Conservation (phyloP, 345 rosid genomes). For the Salix dunnii region DNA sequence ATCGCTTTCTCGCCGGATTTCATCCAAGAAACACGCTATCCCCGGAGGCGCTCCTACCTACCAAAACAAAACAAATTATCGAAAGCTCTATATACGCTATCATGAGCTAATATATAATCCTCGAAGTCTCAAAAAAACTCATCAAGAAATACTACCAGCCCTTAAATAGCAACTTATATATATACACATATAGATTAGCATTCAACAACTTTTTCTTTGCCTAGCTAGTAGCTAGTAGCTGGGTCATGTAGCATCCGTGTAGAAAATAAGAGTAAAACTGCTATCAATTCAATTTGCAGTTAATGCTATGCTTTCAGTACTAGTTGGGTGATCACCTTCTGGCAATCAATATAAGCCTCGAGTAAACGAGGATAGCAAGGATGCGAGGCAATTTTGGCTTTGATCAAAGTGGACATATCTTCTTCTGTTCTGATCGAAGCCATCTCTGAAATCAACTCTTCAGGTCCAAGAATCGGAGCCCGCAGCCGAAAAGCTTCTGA, state of each 20-base stretch:
- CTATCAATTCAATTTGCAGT: not conserved
- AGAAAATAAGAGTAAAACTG: not conserved
- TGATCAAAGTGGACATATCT: slow-evolving; percentile 43
- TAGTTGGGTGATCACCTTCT: slow-evolving; percentile 55
- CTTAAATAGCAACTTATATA: too few species aligned
- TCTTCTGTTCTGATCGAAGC: slow-evolving; percentile 57
- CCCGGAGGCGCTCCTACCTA: slow-evolving; percentile 95
- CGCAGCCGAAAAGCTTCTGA: slow-evolving; percentile 29
- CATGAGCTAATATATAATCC: too few species aligned
- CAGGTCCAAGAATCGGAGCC: slow-evolving; percentile 59
- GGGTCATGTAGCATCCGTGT: not conserved
- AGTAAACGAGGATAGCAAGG: slow-evolving; percentile 85
- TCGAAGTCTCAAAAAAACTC: too few species aligned
- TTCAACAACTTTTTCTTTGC: not conserved
- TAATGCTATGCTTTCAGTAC: not conserved
- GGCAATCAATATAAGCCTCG: slow-evolving; percentile 84
- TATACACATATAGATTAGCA: too few species aligned
- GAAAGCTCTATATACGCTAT: too few species aligned
- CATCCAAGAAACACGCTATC: slow-evolving; percentile 58
- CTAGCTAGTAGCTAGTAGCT: not conserved
- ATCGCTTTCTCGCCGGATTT: slow-evolving; percentile 54
- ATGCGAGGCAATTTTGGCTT: slow-evolving; percentile 77
- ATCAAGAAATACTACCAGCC: too few species aligned
- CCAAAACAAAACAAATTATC: not conserved
- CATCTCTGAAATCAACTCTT: slow-evolving; percentile 60